Percentiles rank a stretch among this genome's conserved stretches.
phyloP scores from a whole-genome alignment of 2,329 filamentous ascomycete genomes.

The Monosporascus sp. region DNA sequence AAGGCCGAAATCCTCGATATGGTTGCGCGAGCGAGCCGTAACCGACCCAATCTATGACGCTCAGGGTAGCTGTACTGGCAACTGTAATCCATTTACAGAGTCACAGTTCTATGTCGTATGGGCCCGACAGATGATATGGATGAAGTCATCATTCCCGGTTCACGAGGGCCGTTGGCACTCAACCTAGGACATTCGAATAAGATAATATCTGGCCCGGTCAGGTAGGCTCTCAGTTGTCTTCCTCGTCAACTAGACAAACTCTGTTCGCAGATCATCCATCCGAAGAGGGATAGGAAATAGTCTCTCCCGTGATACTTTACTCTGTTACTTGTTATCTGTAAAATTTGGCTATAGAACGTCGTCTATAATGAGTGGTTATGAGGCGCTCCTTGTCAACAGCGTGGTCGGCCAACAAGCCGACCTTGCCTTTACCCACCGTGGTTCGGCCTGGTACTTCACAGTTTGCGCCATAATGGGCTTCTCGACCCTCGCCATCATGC shows the following conservation, averaged over 20 bases:
- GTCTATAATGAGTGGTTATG: constrained; percentile 31
- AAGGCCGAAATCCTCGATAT: no score
- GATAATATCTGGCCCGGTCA: neutral
- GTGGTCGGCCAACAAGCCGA: constrained; percentile 45
- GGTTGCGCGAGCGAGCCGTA: no score
- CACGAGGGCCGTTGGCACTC: neutral
- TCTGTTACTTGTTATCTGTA: neutral
- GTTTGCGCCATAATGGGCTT: constrained; percentile 54
- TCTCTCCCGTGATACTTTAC: neutral
- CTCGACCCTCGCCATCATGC: constrained; percentile 48
- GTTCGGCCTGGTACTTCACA: constrained; percentile 59
- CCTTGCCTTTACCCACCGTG: constrained; percentile 52
- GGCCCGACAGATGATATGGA: neutral
- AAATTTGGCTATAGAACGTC: neutral
- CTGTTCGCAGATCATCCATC: neutral
- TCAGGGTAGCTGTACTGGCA: neutral
- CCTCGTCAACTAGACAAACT: neutral
- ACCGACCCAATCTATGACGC: neutral
- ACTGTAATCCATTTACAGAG: neutral
- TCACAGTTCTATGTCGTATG: neutral
- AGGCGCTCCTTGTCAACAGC: constrained; percentile 39
- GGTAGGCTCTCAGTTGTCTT: neutral
- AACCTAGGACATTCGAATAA: neutral
- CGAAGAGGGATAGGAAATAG: neutral
- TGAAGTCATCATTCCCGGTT: neutral